Evolutionary conservation across 2,329 filamentous ascomycete genomes (phyloP), one percentile per base, ranked within the genome.

Genomic region (Cordyceps javanica): DNA sequence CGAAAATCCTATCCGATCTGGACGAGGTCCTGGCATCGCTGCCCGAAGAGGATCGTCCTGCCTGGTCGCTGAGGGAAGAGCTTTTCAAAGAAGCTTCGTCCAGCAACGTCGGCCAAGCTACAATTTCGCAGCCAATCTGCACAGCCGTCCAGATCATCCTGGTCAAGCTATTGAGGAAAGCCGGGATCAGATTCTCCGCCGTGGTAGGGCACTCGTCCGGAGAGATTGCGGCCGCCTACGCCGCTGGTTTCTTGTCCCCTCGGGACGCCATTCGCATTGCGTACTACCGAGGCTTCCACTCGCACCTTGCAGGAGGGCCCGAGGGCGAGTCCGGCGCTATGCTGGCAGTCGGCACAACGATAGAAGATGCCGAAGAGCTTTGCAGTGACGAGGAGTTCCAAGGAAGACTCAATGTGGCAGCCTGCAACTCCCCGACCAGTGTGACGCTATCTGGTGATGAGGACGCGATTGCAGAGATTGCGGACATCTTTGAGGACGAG

Each of bases 251-350:
- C 38, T 64, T 77, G 32, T 70, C 70, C 6, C 73, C 74, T 36
- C 70, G 75, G 25, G 66, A 73, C 0, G 72, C 73, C 44, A 72
- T 78, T 62, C 67, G 69, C 1, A 71, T 77, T 30, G 78, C 78
- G 3, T 82, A 80, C 64, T 73, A 73, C 60, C 68, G 75, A 10
- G 75, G 73, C 4, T 66, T 71, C 28, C 32, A 55, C 21, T 10
- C 49, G 14, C 46, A 52, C n/a, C 70, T 77, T n/a, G 69, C 76
- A 10, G 71, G 72, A 5, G 67, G 73, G 3, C 60, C 76, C 38
- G 74, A 74, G 56, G 61, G 72, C 58, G 67, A 67, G 41, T 67
- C 70, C 5, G 78, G 79, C 1, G 67, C 73, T 10, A 82, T 82
- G 79, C 72, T 81, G 66, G 79, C 79, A 0, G 76, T 80, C 7